Evolutionary conservation across 768 basidiomycete genomes (phyloP), one percentile per base, ranked within the genome.

Genomic region (Russula vinacea): DNA sequence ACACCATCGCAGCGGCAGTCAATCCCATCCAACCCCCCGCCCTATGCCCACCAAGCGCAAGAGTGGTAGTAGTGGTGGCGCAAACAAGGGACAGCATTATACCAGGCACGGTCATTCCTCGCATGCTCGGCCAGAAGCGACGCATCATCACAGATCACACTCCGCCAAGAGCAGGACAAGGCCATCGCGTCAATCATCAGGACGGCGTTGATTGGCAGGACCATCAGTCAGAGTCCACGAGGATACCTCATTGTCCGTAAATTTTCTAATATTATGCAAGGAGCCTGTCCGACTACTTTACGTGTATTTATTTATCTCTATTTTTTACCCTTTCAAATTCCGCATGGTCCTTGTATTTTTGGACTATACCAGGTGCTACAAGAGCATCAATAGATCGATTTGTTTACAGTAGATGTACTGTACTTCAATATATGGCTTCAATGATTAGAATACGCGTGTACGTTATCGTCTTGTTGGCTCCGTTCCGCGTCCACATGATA

Each of bases 131-230:
- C 63, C 35, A 33, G 54, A 56, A 50, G 59, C 64, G 2, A 61
- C 16, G 33, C 59, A 55, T 8, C 60, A 65, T 10, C 55, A 24
- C 16, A 61, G 59, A 39, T 33, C 64, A 33, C 64, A 57, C 35
- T 65, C 64, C 33, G 5, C 49, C 42, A 65, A 37, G 26, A 52
- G 37, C 58, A 60, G 40, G 29, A 37, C 52, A 55, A 60, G 47
- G 26, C 49, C 40, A 56, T 65, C 59, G 40, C 64, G 64, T 45
- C 64, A 60, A 22, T 3, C 59, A n/a, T 61, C 64, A 13, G 40
- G 32, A 32, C 64, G 60, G 54, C 64, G 54, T 56, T 61, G 60
- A 65, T 40, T 35, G 33, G 8, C 17, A 26, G 44, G 35, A 9
- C 9, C 5, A 26, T 29, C 26, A 16, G 49, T 26, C 55, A 47